Percentiles rank a stretch among this genome's conserved stretches.
Conservation (phyloP, 2,329 filamentous ascomycete species). For the Cytospora leucostoma region DNA sequence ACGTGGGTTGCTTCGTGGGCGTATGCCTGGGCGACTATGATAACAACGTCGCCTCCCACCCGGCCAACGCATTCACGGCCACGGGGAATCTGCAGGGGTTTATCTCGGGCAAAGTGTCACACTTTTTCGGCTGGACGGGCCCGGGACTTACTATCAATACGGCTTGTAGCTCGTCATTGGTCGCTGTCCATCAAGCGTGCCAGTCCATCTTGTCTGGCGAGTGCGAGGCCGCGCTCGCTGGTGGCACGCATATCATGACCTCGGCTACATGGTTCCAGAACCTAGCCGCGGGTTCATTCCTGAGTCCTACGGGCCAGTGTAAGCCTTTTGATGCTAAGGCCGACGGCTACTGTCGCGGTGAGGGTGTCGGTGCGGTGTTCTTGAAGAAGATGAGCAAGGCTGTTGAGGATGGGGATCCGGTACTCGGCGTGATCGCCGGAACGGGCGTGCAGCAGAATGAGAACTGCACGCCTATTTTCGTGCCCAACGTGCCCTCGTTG, state of each 20-base stretch:
- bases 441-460: constrained; percentile 46
- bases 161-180: constrained; percentile 41
- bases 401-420: constrained; percentile 47
- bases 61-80: constrained; percentile 40
- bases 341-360: constrained; percentile 55
- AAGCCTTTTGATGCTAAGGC: constrained; percentile 37
- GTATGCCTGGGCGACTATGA: constrained; percentile 41
- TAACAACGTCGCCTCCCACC: constrained; percentile 40
- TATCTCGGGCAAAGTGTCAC: constrained; percentile 35
- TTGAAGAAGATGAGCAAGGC: constrained; percentile 51
- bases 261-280: constrained; percentile 31
- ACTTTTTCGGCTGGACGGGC: constrained; percentile 40
- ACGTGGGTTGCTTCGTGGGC: constrained; percentile 43
- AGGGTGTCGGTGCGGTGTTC: constrained; percentile 47
- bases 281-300: constrained; percentile 36
- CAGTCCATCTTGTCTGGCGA: constrained; percentile 35
- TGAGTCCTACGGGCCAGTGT: constrained; percentile 36
- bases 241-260: constrained; percentile 36
- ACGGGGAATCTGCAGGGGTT: constrained; percentile 34
- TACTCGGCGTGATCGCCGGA: constrained; percentile 43
- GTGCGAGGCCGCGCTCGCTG: constrained; percentile 36
- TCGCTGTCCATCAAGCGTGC: constrained; percentile 42
- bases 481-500: constrained; percentile 34
- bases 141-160: constrained; percentile 38
- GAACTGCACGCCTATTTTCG: constrained; percentile 35